Base-by-base conservation (phyloP, 257 asterid genomes). In the Jasminum sambac region DNA sequence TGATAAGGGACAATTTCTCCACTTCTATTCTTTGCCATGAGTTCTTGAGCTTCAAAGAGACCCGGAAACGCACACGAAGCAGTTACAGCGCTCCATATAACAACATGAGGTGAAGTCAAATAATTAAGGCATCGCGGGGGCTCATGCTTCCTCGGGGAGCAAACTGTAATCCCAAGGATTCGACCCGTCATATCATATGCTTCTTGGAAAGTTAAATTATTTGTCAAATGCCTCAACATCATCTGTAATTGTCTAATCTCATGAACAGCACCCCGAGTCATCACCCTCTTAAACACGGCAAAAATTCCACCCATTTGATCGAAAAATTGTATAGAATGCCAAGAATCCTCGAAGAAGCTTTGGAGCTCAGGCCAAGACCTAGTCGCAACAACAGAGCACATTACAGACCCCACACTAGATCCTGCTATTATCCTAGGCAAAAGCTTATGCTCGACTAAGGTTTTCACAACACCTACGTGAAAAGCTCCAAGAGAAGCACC, bases 41-140 rank as follows among this genome's bases (percentile, higher is more conserved):
- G 95, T 79, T 94, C 97, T 71, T 94, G 99, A 39, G 99, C 99
- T 84, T 91, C 99, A 44, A 91, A 94, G 36, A 91, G 92, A 17
- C 99, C 99, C 0, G 98, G 98, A 78, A 95, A 95, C 0, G 99
- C 98, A 71, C 99, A 95, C 13, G 99, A 95, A 43, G 99, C 98
- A 2, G 95, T 89, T 74, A 95, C 99, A 0, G 98, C 99, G 19
- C 99, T 95, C 99, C 99, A 95, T 78, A 91, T 91, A 23, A 95
- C 96, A 1, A 95, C 99, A 82, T 95, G 99, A 13, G 99, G 99
- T 1, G 99, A 89, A 55, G 99, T 95, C 89, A 95, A 81, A 86
- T 95, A 95, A 78, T 91, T 95, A 19, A 95, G 95, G 75, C 99
- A 95, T 79, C 99, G 85, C 12, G 99, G 98, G 59, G 99, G 98